Conservation (phyloP, 345 rosid species). For the Corymbia maculata region DNA sequence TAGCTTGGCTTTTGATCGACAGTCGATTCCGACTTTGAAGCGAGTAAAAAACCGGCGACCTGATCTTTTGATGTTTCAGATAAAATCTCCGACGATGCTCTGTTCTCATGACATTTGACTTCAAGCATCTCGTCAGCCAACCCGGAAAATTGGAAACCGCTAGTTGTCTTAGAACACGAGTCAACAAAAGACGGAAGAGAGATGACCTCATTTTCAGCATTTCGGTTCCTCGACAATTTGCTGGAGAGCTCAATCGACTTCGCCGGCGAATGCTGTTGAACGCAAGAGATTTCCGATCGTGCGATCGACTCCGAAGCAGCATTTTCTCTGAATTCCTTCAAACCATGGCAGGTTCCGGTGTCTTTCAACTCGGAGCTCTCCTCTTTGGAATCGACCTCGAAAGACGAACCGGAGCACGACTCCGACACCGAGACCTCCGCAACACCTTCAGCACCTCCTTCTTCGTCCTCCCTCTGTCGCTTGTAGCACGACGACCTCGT, state of each 20-base stretch:
- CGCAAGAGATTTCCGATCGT: slow-evolving; percentile 33
- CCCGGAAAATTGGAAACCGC: neutral
- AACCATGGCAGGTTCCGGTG: neutral
- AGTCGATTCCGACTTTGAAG: slow-evolving; percentile 14
- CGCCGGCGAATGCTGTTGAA: slow-evolving; percentile 20
- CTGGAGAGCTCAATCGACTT: slow-evolving; percentile 1
- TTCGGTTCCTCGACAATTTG: neutral
- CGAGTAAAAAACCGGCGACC: slow-evolving; percentile 15
- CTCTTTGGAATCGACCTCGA: neutral
- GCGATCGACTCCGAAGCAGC: slow-evolving; percentile 16
- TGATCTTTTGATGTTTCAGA: slow-evolving; percentile 21
- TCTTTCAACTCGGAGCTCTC: neutral
- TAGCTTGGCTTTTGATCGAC: slow-evolving; percentile 29
- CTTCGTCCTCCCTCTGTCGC: neutral
- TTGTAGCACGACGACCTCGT: slow-evolving; percentile 21
- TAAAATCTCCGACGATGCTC: neutral
- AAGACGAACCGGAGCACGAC: neutral
- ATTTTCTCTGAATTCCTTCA: neutral
- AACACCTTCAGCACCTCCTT: neutral
- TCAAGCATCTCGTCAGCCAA: neutral
- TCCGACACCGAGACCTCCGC: neutral
- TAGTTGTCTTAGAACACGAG: neutral
- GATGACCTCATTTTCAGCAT: slow-evolving; percentile 27
- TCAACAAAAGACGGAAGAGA: slow-evolving; percentile 27
- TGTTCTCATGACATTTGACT: slow-evolving; percentile 2